Base-by-base conservation (phyloP, 169 alveolate species). In the Gregarina niphandrodes region DNA sequence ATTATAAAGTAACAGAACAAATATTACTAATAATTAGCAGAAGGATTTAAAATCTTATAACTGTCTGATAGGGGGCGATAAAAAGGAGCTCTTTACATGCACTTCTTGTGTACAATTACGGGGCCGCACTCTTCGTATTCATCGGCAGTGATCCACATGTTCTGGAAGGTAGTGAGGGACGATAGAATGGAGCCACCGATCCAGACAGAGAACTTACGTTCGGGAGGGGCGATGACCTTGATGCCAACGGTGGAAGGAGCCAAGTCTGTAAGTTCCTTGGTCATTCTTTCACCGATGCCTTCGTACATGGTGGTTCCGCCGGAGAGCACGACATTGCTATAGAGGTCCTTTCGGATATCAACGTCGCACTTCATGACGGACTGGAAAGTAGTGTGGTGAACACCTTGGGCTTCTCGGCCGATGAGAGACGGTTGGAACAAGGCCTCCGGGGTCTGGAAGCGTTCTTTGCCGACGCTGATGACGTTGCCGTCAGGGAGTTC, bases 101-200 rank as follows among this genome's bases (percentile, higher is more conserved):
- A 26, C n/a, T 26, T 26, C n/a, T n/a, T 26, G 61, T 91, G 98
- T 1, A 91, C 93, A 32, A 87, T 83, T 45, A 84, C 69, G 4
- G 98, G 94, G 9, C 98, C 98, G 4, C 87, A 58, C 56, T 87
- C 97, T 20, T 91, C 95, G 49, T 91, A 91, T 61, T 91, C 98
- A 37, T 78, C 89, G 68, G 83, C 86, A 31, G 96, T 80, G 55
- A 88, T 82, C 95, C 96, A 89, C 85, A 83, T 75, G 49, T 77
- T 82, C 56, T 84, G 90, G 77, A 89, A 89, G 6, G 91, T 82
- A 17, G 87, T 67, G 19, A 85, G 64, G 21, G 92, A 70, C 37
- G 95, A 75, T 24, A 85, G 69, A 31, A 87, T 82, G 19, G 95
- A 80, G 4, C 96, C 98, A 20, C 98, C 98, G 21, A 85, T 73